phyloP scores from a whole-genome alignment of 306 rosid genomes.

The Medicago lupulina region DNA sequence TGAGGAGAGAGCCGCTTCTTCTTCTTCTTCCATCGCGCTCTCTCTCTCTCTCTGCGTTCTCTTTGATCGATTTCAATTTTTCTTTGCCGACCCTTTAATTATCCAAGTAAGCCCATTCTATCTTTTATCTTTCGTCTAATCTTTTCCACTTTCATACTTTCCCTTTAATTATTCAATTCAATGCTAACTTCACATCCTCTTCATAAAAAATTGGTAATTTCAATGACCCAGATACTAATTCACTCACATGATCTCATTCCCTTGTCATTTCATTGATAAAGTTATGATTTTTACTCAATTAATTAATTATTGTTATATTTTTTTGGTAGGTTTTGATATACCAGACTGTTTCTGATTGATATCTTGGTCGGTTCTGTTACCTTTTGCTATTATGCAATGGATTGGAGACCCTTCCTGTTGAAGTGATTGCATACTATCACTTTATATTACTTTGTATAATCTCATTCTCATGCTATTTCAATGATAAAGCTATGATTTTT shows the following conservation, averaged over 20 bases:
- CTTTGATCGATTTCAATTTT: conserved; percentile 18
- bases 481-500: not conserved
- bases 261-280: not conserved
- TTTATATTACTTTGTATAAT: not conserved
- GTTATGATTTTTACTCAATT: not conserved
- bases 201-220: not conserved
- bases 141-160: not conserved
- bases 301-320: too few relatives aligned
- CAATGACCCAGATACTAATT: not conserved
- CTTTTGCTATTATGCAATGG: too few relatives aligned
- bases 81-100: not conserved
- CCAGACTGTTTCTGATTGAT: too few relatives aligned
- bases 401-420: too few relatives aligned
- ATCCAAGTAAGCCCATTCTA: conserved; percentile 22
- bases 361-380: too few relatives aligned
- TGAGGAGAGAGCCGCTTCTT: not conserved
- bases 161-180: not conserved
- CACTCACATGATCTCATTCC: not conserved
- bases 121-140: not conserved
- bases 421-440: too few relatives aligned
- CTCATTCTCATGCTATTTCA: not conserved
- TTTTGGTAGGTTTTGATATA: too few relatives aligned
- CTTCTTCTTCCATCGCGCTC: not conserved
- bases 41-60: too few relatives aligned
- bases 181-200: not conserved